Evolutionary conservation across 257 asterid genomes (phyloP), one percentile per base, ranked within the genome.

Genomic region (Nicotiana benthamiana): DNA sequence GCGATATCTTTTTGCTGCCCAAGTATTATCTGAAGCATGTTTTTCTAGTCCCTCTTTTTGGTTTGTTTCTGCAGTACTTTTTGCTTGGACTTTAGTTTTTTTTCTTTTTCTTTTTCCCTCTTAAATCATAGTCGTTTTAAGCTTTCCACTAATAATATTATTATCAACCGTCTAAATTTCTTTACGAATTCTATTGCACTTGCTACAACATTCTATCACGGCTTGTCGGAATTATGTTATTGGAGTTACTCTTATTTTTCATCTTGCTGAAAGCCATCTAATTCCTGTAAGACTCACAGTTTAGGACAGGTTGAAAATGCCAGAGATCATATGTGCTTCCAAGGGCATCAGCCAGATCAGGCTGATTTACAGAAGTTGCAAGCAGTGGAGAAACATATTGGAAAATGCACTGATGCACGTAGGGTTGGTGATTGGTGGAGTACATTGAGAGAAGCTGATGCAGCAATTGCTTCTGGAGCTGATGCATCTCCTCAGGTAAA

Each of bases 251-350:
- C 62, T 43, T 40, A 40, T 28, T 30, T 4, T 82, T 68, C 82
- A 72, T 20, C 40, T 34, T 27, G 30, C 80, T 16, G 54, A 80
- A 81, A 75, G 83, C 81, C 81, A 81, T 80, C 87, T 86, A 80
- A 89, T 85, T 80, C 80, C 60, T 81, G 56, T 59, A 79, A 84
- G 81, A 84, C 65, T 85, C 46, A 61, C 94, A 92, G 97, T 83
- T 88, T 92, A 86, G 97, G 97, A 34, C 92, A 90, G 85, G 87
- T 85, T 26, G 96, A 92, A 87, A 88, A 77, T 83, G 93, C 97
- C 34, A 83, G 91, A 83, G 87, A 83, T 66, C 97, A 91, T 83
- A 77, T 92, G 65, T 90, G 87, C 83, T 62, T 85, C 48, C 85
- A 86, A 2, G 97, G 95, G 80, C 84, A 86, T 48, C 87, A 81